Base-by-base conservation (phyloP, 352 stramenopile genomes). In the Globisporangium splendens region DNA sequence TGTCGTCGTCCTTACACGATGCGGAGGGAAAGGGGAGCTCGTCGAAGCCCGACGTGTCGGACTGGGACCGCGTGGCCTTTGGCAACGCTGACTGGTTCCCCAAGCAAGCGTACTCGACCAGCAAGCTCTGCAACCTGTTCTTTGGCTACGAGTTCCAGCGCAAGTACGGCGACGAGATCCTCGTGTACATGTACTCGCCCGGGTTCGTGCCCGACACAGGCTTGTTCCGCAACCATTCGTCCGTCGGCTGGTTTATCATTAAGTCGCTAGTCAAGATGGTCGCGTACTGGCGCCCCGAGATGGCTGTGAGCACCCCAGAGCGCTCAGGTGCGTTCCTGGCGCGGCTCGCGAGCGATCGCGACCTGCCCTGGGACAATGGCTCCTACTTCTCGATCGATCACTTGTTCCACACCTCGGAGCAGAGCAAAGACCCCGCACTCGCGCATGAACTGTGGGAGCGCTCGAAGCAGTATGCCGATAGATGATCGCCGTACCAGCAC, bases 101-200 rank as follows among this genome's bases (percentile, higher is more conserved):
- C 42, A 59, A 12, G 54, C 53, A 58, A 10, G 59, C 63, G 43
- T 82, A 79, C 62, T 44, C 56, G 21, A 79, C 63, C 3, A 75
- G 56, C 59, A 82, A 79, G 43, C 64, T 79, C 14, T 81, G 69
- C 60, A 79, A 82, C 24, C 31, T 79, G 24, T 56, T 81, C 17
- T 79, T 82, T 35, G 69, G 49, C 12, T 72, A 77, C 50, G 69
- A 82, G 53, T 68, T 79, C 41, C 49, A 60, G 46, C 69, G 69
- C 0, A 67, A 70, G 0, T 61, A 70, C 33, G 54, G 61, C 2
- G 28, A 68, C 1, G 43, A 60, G 10, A 31, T 77, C 33, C 49
- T 61, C 6, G 62, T 78, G 61, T 75, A 69, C 48, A 68, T 74
- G 56, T 78, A 72, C 56, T 65, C 66, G 14, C 66, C 69, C 3